Conservation (phyloP, 192 early-diverging fungal species). For the Obelidium mucronatum region DNA sequence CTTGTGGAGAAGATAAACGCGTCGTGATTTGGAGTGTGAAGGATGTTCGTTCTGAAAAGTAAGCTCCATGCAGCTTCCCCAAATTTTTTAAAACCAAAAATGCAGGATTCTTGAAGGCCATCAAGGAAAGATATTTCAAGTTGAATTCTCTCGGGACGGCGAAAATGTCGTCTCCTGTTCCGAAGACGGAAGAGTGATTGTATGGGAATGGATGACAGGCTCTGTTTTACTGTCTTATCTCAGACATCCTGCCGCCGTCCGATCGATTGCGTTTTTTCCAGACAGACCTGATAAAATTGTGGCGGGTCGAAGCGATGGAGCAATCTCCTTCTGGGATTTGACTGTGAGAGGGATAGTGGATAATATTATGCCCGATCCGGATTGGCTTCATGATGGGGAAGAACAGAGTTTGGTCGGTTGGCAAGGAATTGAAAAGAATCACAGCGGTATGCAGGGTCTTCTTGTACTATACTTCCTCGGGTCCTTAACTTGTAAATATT, state of each 20-base stretch:
- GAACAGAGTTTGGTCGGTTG: slow-evolving; percentile 49
- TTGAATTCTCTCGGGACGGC: slow-evolving; percentile 51
- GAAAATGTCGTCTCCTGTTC: slow-evolving; percentile 51
- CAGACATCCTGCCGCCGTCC: slow-evolving; percentile 55
- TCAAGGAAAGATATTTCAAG: slow-evolving; percentile 55
- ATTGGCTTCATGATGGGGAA: slow-evolving; percentile 48
- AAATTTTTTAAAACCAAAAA: neutral
- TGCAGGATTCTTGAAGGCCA: slow-evolving; percentile 59
- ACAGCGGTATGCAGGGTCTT: slow-evolving; percentile 46
- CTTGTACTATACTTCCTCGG: slow-evolving; percentile 1
- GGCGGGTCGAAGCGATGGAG: slow-evolving; percentile 57
- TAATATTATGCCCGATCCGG: slow-evolving; percentile 57
- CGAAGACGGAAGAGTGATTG: slow-evolving; percentile 58
- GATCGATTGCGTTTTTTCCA: slow-evolving; percentile 52
- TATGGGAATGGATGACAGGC: slow-evolving; percentile 67
- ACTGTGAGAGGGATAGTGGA: slow-evolving; percentile 41
- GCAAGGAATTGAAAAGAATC: slow-evolving; percentile 49
- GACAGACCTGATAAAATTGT: slow-evolving; percentile 48
- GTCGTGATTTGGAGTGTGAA: slow-evolving; percentile 62
- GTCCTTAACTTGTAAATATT: neutral
- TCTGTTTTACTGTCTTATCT: slow-evolving; percentile 43
- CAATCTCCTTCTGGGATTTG: slow-evolving; percentile 55
- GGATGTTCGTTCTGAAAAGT: slow-evolving; percentile 49
- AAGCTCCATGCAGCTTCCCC: slow-evolving; percentile 19
- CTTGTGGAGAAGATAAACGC: slow-evolving; percentile 52